phyloP scores from a whole-genome alignment of 495 filamentous ascomycete genomes.

The Melanomma pulvis-pyrius region DNA sequence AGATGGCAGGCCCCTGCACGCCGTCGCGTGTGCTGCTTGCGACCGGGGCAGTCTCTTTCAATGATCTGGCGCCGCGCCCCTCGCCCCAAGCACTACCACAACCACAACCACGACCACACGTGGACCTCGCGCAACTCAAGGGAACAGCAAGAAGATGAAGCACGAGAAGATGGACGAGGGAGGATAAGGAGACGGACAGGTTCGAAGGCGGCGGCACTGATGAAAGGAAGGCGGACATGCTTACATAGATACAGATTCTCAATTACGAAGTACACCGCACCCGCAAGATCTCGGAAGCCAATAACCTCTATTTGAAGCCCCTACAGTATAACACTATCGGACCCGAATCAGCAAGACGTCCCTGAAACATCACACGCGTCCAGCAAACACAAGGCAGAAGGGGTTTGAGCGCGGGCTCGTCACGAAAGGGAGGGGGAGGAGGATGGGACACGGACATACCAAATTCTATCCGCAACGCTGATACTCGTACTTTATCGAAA shows the following conservation, averaged over 20 bases:
- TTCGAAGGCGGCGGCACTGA: neutral
- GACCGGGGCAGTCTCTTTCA: neutral
- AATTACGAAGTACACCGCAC: neutral
- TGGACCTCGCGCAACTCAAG: neutral
- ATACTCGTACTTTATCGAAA: slow-evolving; percentile 32
- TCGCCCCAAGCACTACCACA: neutral
- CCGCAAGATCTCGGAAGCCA: slow-evolving; percentile 14
- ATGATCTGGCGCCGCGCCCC: neutral
- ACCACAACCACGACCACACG: neutral
- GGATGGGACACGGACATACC: neutral
- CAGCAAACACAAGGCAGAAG: neutral
- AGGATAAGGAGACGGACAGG: neutral
- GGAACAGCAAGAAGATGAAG: neutral
- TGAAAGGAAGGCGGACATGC: slow-evolving; percentile 13
- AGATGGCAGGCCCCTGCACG: neutral
- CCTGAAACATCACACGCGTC: neutral
- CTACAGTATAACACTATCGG: neutral
- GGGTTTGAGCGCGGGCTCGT: neutral
- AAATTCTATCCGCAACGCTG: neutral
- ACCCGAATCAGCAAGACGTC: neutral
- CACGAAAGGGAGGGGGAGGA: neutral
- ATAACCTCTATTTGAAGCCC: neutral
- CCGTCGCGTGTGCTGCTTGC: too few species aligned
- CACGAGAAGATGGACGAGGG: neutral
- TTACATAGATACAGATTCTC: slow-evolving; percentile 27